Evolutionary conservation across 768 basidiomycete genomes (phyloP).

Genomic region (Sporobolomyces phaffii): DNA sequence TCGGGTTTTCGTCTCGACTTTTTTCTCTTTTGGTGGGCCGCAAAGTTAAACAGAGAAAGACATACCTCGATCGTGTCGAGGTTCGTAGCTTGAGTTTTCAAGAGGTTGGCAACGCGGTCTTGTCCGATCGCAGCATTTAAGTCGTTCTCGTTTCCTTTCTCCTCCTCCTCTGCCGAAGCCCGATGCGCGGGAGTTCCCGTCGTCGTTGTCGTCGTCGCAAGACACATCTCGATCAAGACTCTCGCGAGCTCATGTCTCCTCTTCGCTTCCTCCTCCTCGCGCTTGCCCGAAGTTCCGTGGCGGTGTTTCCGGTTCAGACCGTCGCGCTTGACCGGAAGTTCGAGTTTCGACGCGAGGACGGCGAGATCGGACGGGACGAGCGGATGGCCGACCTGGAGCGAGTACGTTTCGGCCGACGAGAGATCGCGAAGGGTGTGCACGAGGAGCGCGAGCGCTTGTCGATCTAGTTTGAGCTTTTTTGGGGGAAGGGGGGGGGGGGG

Average conservation of each 20-base stretch:
- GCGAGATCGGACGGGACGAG: neutral
- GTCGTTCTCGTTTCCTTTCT: constrained; percentile 1
- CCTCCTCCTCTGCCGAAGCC: too few relatives aligned
- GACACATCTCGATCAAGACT: constrained; percentile 33
- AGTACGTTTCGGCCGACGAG: constrained; percentile 26
- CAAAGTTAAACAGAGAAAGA: neutral
- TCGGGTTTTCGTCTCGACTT: too few relatives aligned
- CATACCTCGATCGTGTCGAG: constrained; percentile 27
- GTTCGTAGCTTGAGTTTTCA: constrained; percentile 23
- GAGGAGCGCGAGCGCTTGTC: constrained; percentile 28
- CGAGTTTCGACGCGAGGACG: neutral
- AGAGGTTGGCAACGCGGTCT: too few relatives aligned
- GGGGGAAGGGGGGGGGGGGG: neutral
- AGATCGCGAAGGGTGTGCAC: constrained; percentile 29
- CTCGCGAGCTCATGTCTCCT: constrained; percentile 13
- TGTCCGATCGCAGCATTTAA: too few relatives aligned
- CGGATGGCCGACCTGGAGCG: constrained; percentile 27
- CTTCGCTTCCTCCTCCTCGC: constrained; percentile 4
- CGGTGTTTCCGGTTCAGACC: neutral
- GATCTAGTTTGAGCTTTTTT: constrained; percentile 31
- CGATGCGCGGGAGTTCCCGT: too few relatives aligned
- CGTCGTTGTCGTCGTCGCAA: too few relatives aligned
- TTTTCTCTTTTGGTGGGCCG: too few relatives aligned
- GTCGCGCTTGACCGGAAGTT: constrained; percentile 10
- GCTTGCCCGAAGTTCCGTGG: neutral